Evolutionary conservation across 2,329 filamentous ascomycete genomes (phyloP).

Genomic region (Alternaria arbusti): DNA sequence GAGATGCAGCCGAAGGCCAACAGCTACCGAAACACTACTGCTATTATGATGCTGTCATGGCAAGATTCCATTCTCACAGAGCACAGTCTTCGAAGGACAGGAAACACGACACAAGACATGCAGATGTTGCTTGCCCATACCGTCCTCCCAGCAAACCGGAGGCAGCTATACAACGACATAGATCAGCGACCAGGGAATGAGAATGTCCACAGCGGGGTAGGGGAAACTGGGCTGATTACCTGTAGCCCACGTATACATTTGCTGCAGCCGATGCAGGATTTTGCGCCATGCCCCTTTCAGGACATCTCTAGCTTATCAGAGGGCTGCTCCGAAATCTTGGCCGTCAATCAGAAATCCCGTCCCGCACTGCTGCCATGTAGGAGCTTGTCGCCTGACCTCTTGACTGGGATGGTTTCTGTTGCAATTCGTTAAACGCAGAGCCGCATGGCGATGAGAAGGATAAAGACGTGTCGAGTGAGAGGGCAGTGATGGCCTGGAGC

Average conservation of each 20-base stretch:
- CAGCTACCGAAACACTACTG: constrained; percentile 14
- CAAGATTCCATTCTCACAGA: not conserved
- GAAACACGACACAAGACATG: not conserved
- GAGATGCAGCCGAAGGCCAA: constrained; percentile 21
- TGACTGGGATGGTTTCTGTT: constrained; percentile 14
- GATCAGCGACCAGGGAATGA: constrained; percentile 17
- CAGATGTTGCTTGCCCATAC: not conserved
- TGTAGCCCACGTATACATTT: constrained; percentile 21
- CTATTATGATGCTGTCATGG: not conserved
- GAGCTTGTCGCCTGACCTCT: constrained; percentile 35
- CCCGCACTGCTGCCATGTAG: constrained; percentile 21
- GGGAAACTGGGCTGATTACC: constrained; percentile 22
- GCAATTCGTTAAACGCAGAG: constrained; percentile 33
- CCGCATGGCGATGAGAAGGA: constrained; percentile 32
- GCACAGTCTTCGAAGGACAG: not conserved
- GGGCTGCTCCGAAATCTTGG: constrained; percentile 19
- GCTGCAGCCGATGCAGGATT: constrained; percentile 38
- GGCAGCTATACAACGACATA: constrained; percentile 8
- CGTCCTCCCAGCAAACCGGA: not conserved
- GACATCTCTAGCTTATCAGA: constrained; percentile 40
- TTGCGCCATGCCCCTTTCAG: constrained; percentile 27
- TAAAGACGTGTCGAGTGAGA: constrained; percentile 34
- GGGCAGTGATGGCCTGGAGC: constrained; percentile 9
- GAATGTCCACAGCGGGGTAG: constrained; percentile 37
- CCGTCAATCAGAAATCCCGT: not conserved